These are phyloP conservation scores for Zasmidium angulare DNA, from an alignment of 2,329 filamentous ascomycete species.

Conservation along the genomic window DNA sequence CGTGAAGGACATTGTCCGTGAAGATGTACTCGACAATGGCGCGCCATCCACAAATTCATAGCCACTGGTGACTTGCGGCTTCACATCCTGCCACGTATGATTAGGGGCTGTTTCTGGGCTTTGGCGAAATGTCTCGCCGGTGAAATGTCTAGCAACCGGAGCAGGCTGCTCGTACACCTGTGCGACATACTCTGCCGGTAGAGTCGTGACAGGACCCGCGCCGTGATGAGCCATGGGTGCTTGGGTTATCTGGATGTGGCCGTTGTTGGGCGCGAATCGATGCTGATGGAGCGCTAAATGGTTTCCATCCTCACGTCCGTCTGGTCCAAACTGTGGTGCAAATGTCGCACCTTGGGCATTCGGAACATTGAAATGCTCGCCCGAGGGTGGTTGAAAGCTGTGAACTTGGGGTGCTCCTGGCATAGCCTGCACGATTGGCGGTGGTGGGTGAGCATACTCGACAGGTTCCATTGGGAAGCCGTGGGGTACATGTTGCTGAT, in stretches of 20 bases:
- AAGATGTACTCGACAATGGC: conserved; percentile 9
- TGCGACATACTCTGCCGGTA: neutral
- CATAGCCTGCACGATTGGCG: neutral
- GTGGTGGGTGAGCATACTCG: conserved; percentile 1
- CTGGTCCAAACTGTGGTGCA: neutral
- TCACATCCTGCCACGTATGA: conserved; percentile 3
- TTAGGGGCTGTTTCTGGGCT: neutral
- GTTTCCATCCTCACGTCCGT: neutral
- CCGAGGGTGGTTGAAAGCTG: neutral
- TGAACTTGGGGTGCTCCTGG: neutral
- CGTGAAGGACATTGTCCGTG: conserved; percentile 9
- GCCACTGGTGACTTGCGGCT: neutral
- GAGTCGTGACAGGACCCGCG: neutral
- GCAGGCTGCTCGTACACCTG: neutral
- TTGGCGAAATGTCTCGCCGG: neutral
- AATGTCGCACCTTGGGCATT: neutral
- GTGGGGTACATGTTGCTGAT: conserved; percentile 6
- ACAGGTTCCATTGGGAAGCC: neutral
- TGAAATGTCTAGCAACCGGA: neutral
- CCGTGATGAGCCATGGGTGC: neutral
- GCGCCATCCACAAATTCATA: conserved; percentile 1
- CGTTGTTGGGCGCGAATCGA: neutral
- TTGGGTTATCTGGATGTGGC: neutral
- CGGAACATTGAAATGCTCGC: neutral
- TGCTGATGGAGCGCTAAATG: neutral